Evolutionary conservation across 2,329 filamentous ascomycete genomes (phyloP).

Genomic region (Xylaria sp.): DNA sequence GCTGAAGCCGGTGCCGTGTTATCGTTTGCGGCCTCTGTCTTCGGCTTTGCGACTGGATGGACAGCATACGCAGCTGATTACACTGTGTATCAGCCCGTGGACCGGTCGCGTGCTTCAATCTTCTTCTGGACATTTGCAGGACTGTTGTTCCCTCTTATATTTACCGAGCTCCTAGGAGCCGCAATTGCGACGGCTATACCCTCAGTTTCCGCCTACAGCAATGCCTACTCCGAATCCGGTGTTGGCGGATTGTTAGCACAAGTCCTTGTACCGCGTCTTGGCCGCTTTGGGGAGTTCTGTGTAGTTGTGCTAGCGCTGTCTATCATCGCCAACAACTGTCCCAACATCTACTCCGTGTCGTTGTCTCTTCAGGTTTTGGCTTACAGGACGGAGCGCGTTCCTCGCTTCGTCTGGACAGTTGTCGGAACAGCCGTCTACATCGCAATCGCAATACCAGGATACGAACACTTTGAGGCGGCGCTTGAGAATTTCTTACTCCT

Average conservation of each 20-base stretch:
- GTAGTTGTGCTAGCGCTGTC: slow-evolving; percentile 72
- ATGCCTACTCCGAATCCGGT: slow-evolving; percentile 65
- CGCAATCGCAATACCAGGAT: slow-evolving; percentile 76
- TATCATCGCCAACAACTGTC: slow-evolving; percentile 77
- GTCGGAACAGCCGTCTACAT: slow-evolving; percentile 72
- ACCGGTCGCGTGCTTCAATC: slow-evolving; percentile 68
- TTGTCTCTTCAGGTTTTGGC: slow-evolving; percentile 47
- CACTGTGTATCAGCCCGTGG: slow-evolving; percentile 79
- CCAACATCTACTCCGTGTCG: slow-evolving; percentile 74
- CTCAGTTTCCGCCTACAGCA: slow-evolving; percentile 63
- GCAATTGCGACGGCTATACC: slow-evolving; percentile 74
- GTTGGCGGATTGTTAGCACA: slow-evolving; percentile 75
- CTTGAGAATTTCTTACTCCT: slow-evolving; percentile 77
- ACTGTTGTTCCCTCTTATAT: slow-evolving; percentile 76
- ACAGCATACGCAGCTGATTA: slow-evolving; percentile 81
- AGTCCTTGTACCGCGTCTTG: slow-evolving; percentile 71
- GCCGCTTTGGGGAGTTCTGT: slow-evolving; percentile 78
- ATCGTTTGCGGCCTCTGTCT: slow-evolving; percentile 73
- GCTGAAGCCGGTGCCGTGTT: slow-evolving; percentile 71
- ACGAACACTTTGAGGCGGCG: slow-evolving; percentile 70
- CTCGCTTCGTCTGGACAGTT: slow-evolving; percentile 75
- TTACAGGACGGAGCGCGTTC: slow-evolving; percentile 57
- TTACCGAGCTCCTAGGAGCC: slow-evolving; percentile 78
- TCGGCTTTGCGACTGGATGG: slow-evolving; percentile 79
- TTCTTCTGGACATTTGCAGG: slow-evolving; percentile 77